These are phyloP conservation scores for Dactylellina sp. DNA, from an alignment of 2,329 filamentous ascomycete species.

Conservation along the genomic window DNA sequence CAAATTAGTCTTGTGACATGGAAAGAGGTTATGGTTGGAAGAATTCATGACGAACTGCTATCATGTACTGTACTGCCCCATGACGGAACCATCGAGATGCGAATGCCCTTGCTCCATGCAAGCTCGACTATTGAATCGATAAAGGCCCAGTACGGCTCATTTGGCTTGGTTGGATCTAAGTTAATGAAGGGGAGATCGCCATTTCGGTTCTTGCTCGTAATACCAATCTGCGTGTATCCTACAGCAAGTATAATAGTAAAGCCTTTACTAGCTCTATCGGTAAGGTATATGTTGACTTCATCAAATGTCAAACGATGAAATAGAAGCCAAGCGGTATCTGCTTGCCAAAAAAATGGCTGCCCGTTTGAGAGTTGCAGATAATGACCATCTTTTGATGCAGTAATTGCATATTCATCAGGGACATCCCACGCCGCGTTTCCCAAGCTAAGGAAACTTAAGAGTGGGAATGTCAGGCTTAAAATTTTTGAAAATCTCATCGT, in stretches of 20 bases:
- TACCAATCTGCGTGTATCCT: slow-evolving; percentile 60
- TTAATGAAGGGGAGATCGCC: slow-evolving; percentile 48
- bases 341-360: slow-evolving; percentile 18
- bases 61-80: slow-evolving; percentile 47
- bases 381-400: slow-evolving; percentile 23
- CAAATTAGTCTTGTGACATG: background rate
- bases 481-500: slow-evolving; percentile 19
- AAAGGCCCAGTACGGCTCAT: slow-evolving; percentile 49
- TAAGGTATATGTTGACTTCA: slow-evolving; percentile 39
- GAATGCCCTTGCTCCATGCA: slow-evolving; percentile 55
- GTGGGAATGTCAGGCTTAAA: background rate
- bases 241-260: slow-evolving; percentile 45
- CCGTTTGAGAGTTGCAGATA: slow-evolving; percentile 16
- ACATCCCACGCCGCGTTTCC: slow-evolving; percentile 15
- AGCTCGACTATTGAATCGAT: slow-evolving; percentile 48
- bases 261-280: slow-evolving; percentile 43
- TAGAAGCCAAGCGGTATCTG: slow-evolving; percentile 26
- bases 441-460: background rate
- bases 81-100: slow-evolving; percentile 46
- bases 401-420: slow-evolving; percentile 26
- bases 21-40: background rate
- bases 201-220: slow-evolving; percentile 38
- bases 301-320: slow-evolving; percentile 27
- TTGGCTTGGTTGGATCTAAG: slow-evolving; percentile 42
- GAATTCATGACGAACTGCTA: slow-evolving; percentile 19